These are phyloP conservation scores for Kuraishia ogatae DNA, from an alignment of 805 yeast genomes.

Conservation along the genomic window DNA sequence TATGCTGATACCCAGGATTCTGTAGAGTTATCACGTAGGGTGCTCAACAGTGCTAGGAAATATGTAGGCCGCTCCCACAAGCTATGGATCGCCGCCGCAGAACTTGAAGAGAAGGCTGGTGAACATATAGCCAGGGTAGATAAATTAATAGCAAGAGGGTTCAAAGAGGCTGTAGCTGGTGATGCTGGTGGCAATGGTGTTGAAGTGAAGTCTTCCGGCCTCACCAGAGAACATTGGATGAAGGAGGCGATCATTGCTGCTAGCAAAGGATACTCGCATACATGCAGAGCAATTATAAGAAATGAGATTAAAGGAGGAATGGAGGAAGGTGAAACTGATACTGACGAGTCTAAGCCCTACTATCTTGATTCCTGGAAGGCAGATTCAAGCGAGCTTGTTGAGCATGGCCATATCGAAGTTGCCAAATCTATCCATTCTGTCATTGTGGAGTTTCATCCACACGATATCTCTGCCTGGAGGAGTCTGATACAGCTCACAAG, in stretches of 20 bases:
- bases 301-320: not conserved
- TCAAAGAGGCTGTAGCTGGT: slow-evolving; percentile 23
- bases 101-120: slow-evolving; percentile 50
- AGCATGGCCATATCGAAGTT: slow-evolving; percentile 20
- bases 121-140: slow-evolving; percentile 35
- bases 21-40: slow-evolving; percentile 39
- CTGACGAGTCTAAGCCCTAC: slow-evolving; percentile 18
- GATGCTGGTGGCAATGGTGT: slow-evolving; percentile 4
- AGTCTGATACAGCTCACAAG: slow-evolving; percentile 28
- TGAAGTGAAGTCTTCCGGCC: slow-evolving; percentile 1
- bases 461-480: slow-evolving; percentile 38
- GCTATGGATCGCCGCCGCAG: slow-evolving; percentile 65
- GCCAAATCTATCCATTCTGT: slow-evolving; percentile 40
- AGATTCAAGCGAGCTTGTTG: slow-evolving; percentile 25
- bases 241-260: slow-evolving; percentile 47
- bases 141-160: slow-evolving; percentile 40
- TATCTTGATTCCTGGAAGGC: slow-evolving; percentile 27
- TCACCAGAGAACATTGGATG: slow-evolving; percentile 42
- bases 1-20: slow-evolving; percentile 31
- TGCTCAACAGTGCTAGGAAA: slow-evolving; percentile 55
- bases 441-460: slow-evolving; percentile 39
- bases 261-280: slow-evolving; percentile 29
- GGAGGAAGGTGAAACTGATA: slow-evolving; percentile 5
- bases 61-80: slow-evolving; percentile 34
- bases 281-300: slow-evolving; percentile 40